Base-by-base conservation (phyloP, 140 eudicot genomes). In the Anethum foeniculum region DNA sequence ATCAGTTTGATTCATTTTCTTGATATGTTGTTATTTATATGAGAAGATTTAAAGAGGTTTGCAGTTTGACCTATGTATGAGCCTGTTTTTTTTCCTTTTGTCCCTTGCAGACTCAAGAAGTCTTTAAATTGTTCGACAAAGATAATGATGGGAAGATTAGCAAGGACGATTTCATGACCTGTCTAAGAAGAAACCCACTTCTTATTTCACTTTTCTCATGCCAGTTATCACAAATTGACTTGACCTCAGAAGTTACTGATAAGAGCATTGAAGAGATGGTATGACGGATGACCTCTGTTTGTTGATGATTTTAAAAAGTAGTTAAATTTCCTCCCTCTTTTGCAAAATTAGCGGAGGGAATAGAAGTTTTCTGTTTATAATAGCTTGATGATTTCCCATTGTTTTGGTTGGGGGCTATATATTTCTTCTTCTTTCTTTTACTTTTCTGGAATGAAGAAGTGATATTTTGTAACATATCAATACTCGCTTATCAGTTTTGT, bases 121-220 rank as follows among this genome's bases (percentile, higher is more conserved):
- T 92, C 51, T 92, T 89, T 69, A 75, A 48, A 74, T 81, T 92
- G 43, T 95, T 95, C 76, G 99, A 95, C 71, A 83, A 38, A 51
- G 93, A 95, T 43, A 51, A 82, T 56, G 97, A 91, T 71, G 91
- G 92, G 69, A 92, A 30, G 77, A 85, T 95, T 78, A 90, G 96
- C 89, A 90, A 88, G 81, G 87, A 85, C 15, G 99, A 95, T 82
- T 95, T 92, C 46, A 18, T 87, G 43, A 80, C 81, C 58, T 92
- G 96, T 78, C 86, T 95, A 80, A 87, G 89, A 87, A 88, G 85
- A 81, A 81, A 95, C 72, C 99, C 99, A 16, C 80, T 91, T 86
- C 95, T 95, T 34, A 86, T 91, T 4, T 93, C 93, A 71, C 89
- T 95, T 60, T 95, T 95, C 78, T 82, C 93, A 19, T 83, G 87